Conservation (phyloP, 1,284 basidiomycete genomes). For the Lentinula novae-zelandiae region DNA sequence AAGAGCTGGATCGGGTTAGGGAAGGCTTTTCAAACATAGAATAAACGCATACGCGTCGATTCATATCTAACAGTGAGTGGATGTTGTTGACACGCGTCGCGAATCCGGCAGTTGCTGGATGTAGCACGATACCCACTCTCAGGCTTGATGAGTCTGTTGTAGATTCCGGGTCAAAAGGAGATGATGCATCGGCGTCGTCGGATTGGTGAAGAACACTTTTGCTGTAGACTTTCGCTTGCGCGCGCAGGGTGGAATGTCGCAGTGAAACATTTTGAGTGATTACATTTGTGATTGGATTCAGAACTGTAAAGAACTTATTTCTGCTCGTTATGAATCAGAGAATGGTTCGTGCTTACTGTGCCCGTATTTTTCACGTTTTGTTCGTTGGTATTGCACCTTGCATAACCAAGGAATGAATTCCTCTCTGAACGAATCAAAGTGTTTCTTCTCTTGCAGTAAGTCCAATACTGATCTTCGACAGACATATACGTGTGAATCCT, state of each 20-base stretch:
- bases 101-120: slow-evolving; percentile 50
- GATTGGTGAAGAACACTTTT: slow-evolving; percentile 7
- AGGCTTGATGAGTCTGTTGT: slow-evolving; percentile 39
- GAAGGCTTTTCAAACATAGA: neutral
- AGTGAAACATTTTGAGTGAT: slow-evolving; percentile 46
- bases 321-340: neutral
- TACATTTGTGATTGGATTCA: slow-evolving; percentile 36
- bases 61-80: slow-evolving; percentile 78
- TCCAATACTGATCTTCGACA: slow-evolving; percentile 77
- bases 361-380: slow-evolving; percentile 56
- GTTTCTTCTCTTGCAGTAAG: slow-evolving; percentile 60
- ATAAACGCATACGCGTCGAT: slow-evolving; percentile 56
- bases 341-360: slow-evolving; percentile 32
- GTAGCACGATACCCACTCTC: slow-evolving; percentile 58
- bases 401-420: slow-evolving; percentile 90
- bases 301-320: slow-evolving; percentile 26
- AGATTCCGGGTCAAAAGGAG: slow-evolving; percentile 42
- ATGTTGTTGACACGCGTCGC: slow-evolving; percentile 84
- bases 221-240: slow-evolving; percentile 17
- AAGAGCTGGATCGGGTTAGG: slow-evolving; percentile 40
- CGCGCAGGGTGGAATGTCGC: slow-evolving; percentile 53
- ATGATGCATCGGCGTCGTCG: slow-evolving; percentile 24
- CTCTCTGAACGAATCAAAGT: slow-evolving; percentile 77
- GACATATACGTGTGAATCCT: slow-evolving; percentile 90
- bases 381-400: slow-evolving; percentile 73